A percentile compares a stretch with the other conserved stretches of the same genome.
Conservation (phyloP, 768 basidiomycete species). For the Pisolithus marmoratus region DNA sequence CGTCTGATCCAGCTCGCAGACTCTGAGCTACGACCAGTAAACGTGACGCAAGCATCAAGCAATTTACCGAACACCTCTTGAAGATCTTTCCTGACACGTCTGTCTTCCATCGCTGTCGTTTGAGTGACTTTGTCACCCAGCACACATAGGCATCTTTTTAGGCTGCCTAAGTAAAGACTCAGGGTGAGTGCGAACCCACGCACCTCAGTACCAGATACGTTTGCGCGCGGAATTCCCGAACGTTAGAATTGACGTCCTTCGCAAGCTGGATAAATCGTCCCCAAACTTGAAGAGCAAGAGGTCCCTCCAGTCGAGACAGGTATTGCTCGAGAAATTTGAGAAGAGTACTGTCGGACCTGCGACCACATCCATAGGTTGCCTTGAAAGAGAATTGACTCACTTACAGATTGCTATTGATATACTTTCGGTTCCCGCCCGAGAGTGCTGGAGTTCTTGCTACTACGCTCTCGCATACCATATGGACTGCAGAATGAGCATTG, state of each 20-base stretch:
- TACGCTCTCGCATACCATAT: constrained; percentile 85
- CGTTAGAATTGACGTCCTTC: constrained; percentile 65
- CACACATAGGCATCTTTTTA: constrained; percentile 64
- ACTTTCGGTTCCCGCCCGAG: constrained; percentile 56
- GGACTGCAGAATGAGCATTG: constrained; percentile 81
- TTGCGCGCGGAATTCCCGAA: constrained; percentile 65
- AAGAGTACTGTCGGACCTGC: constrained; percentile 65
- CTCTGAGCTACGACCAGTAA: constrained; percentile 69
- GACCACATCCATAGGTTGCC: constrained; percentile 3
- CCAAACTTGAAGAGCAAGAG: constrained; percentile 93
- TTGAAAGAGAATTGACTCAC: constrained; percentile 17
- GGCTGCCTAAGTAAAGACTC: constrained; percentile 6
- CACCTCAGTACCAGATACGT: constrained; percentile 72
- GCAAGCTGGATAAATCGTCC: constrained; percentile 66
- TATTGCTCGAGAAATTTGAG: constrained; percentile 90
- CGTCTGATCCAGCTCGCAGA: constrained; percentile 77
- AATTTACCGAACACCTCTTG: constrained; percentile 89
- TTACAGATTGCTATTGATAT: constrained; percentile 64
- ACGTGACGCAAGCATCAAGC: constrained; percentile 70
- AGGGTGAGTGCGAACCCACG: constrained; percentile 8
- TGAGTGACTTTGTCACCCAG: constrained; percentile 81
- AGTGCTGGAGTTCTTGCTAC: constrained; percentile 48
- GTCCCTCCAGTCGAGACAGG: constrained; percentile 76
- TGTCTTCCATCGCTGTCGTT: constrained; percentile 89
- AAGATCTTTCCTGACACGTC: constrained; percentile 79